A percentile compares a stretch with the other conserved stretches of the same genome.
These are phyloP conservation scores for Epichloe scottii DNA, from an alignment of 2,329 filamentous ascomycete genomes.

Conservation along the genomic window DNA sequence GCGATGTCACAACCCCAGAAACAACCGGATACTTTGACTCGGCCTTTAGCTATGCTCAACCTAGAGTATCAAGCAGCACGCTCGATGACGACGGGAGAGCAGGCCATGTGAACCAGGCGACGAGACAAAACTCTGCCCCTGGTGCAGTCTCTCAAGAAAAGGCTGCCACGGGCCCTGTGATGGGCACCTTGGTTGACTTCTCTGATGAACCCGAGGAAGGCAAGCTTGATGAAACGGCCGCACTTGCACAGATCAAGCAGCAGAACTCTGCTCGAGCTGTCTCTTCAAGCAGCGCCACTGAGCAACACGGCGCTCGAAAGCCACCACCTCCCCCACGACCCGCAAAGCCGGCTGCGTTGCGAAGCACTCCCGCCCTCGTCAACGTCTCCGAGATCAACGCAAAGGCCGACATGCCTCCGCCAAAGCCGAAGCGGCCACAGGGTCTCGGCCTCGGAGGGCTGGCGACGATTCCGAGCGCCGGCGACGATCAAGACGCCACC, in stretches of 20 bases:
- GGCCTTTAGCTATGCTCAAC: slow-evolving; percentile 21
- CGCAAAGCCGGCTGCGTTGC: slow-evolving; percentile 42
- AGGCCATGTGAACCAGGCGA: slow-evolving; percentile 6
- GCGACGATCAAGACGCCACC: neutral
- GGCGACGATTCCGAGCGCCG: slow-evolving; percentile 18
- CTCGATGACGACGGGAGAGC: slow-evolving; percentile 15
- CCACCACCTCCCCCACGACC: slow-evolving; percentile 41
- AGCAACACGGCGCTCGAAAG: slow-evolving; percentile 19
- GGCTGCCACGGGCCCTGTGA: slow-evolving; percentile 25
- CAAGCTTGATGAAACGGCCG: slow-evolving; percentile 21
- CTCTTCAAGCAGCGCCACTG: slow-evolving; percentile 14
- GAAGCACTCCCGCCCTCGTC: slow-evolving; percentile 26
- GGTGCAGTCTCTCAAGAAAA: slow-evolving; percentile 11
- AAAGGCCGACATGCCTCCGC: slow-evolving; percentile 16
- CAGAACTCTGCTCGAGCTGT: slow-evolving; percentile 9
- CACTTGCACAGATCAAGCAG: slow-evolving; percentile 17
- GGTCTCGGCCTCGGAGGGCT: slow-evolving; percentile 14
- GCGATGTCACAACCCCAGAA: slow-evolving; percentile 80
- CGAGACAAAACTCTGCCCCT: slow-evolving; percentile 16
- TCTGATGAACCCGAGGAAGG: slow-evolving; percentile 36
- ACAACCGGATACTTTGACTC: slow-evolving; percentile 65
- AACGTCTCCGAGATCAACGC: neutral
- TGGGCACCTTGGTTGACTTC: slow-evolving; percentile 50
- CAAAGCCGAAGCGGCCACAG: slow-evolving; percentile 24
- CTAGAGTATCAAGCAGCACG: slow-evolving; percentile 14